Conservation (phyloP, 441 rosid genomes). For the Pelargonium cotyledonis region DNA sequence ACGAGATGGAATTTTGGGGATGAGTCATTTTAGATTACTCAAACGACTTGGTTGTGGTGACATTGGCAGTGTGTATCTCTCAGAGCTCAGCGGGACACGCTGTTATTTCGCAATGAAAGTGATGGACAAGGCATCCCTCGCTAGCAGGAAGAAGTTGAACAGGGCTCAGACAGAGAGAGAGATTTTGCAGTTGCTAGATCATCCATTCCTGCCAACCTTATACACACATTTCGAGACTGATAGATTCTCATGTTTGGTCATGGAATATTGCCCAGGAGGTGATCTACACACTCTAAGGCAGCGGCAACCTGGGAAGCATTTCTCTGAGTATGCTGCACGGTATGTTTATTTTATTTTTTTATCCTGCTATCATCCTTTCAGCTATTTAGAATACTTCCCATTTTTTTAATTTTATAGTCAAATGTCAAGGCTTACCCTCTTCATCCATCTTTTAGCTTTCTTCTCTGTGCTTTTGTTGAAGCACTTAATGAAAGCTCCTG, state of each 20-base stretch:
- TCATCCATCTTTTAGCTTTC: too few species aligned
- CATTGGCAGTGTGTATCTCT: slow-evolving; percentile 23
- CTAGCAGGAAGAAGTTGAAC: slow-evolving; percentile 82
- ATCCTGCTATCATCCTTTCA: too few species aligned
- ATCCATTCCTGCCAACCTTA: slow-evolving; percentile 90
- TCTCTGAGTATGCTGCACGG: slow-evolving; percentile 95
- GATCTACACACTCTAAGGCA: slow-evolving; percentile 90
- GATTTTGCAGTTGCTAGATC: slow-evolving; percentile 84
- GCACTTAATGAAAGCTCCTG: too few species aligned
- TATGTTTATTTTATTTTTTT: slow-evolving; percentile 26
- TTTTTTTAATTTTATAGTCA: too few species aligned
- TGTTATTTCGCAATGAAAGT: slow-evolving; percentile 95
- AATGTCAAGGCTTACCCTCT: too few species aligned
- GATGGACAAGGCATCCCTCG: slow-evolving; percentile 96
- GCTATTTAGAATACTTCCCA: too few species aligned
- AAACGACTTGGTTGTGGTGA: slow-evolving; percentile 94
- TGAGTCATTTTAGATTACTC: slow-evolving; percentile 86
- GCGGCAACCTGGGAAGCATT: slow-evolving; percentile 87
- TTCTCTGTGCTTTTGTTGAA: too few species aligned
- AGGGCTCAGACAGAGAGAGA: slow-evolving; percentile 96
- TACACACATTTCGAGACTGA: slow-evolving; percentile 25
- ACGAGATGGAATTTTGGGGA: slow-evolving; percentile 78
- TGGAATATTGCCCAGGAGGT: slow-evolving; percentile 46
- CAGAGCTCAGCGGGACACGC: slow-evolving; percentile 14
- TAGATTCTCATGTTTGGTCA: too few species aligned